Percentiles rank a stretch among this genome's conserved stretches.
These are phyloP conservation scores for Eucalyptus marginata DNA, from an alignment of 345 rosid species.

Conservation along the genomic window DNA sequence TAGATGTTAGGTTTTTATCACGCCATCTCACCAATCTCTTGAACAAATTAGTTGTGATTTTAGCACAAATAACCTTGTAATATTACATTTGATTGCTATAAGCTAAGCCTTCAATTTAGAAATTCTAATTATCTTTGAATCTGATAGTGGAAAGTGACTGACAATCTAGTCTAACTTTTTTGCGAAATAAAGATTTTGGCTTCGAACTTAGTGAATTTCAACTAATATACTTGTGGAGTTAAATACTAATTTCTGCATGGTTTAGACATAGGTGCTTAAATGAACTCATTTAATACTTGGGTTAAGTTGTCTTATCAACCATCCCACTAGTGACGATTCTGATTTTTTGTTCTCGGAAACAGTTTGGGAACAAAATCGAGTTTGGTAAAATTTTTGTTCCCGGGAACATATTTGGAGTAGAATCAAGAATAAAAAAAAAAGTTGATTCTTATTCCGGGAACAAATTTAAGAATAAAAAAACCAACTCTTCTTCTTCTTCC, in stretches of 20 bases:
- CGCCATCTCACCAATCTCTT: background rate
- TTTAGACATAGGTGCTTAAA: background rate
- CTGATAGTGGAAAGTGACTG: background rate
- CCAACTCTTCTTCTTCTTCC: too few species aligned
- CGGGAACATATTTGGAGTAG: too few species aligned
- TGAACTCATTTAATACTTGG: background rate
- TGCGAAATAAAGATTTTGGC: background rate
- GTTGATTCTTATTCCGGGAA: too few species aligned
- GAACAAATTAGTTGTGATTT: background rate
- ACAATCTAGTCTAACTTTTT: background rate
- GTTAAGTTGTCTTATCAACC: background rate
- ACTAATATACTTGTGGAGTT: background rate
- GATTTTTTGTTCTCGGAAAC: too few species aligned
- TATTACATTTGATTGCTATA: background rate
- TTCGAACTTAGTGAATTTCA: background rate
- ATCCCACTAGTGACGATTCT: too few species aligned
- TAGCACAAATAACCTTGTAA: background rate
- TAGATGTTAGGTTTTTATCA: background rate
- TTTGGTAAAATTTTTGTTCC: too few species aligned
- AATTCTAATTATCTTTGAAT: background rate
- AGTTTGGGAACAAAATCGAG: too few species aligned
- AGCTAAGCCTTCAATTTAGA: background rate
- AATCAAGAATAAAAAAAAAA: too few species aligned
- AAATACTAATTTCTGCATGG: background rate
- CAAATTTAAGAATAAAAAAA: too few species aligned